Evolutionary conservation across 1,284 basidiomycete genomes (phyloP), one percentile per base, ranked within the genome.

Genomic region (Sporisorium reilianum): DNA sequence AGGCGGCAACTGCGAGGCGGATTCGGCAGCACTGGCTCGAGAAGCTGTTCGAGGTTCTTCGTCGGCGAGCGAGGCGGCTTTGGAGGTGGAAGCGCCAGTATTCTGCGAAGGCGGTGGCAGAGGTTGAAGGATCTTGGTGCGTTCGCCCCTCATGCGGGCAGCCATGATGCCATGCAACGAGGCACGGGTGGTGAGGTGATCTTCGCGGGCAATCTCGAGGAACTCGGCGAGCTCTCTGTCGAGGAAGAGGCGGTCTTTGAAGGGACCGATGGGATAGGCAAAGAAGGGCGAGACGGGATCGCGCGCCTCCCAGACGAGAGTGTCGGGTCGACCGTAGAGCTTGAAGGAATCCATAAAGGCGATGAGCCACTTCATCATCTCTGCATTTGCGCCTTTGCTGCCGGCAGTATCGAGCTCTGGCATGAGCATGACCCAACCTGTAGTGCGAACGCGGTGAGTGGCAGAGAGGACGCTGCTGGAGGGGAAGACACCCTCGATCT

Each of bases 351-450:
- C 82, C 81, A 84, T 83, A 30, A 83, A 80, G 30, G 78, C 94
- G 64, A 95, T 90, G 56, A 97, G 87, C 95, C 96, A 99, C 84
- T 91, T 92, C 76, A 98, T 88, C 93, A 98, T 96, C 85, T 95
- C 94, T 48, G 89, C 88, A 23, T 78, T 81, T 36, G 82, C 80
- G 14, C 84, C 85, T 48, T 84, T 81, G 92, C 93, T 96, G 14
- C 91, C 93, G 78, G 94, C 92, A 54, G 57, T 64, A 20, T 79
- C 77, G 57, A 76, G 60, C 34, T 84, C 81, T 9, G 87, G 86
- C 49, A 87, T 82, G 28, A 87, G 80, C 63, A 86, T 84, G 5
- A 86, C 86, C 79, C 79, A 84, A 20, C 84, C 84, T 0, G 83
- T 82, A 10, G 80, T 81, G 65, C 87, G 86, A 38, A 86, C 85